Evolutionary conservation across 2,329 filamentous ascomycete species (phyloP).

Genomic region (Epichloe baconii): DNA sequence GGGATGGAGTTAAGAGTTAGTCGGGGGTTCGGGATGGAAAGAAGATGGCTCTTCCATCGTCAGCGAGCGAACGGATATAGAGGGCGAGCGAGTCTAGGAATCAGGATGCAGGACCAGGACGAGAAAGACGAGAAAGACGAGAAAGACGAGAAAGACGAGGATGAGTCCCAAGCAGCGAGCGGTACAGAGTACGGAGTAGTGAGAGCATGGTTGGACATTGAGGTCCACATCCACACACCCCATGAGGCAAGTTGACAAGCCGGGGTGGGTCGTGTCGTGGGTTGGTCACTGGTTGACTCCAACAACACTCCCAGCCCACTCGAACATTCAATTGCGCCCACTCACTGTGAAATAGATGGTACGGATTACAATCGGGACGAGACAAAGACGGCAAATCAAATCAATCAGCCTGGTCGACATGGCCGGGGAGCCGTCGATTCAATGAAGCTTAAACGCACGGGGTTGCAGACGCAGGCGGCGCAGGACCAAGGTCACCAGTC

Average conservation of each 20-base stretch:
- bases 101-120: not conserved
- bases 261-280: not conserved
- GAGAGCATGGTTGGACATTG: not conserved
- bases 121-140: not conserved
- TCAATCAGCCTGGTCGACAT: no score
- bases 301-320: not conserved
- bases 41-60: constrained; percentile 6
- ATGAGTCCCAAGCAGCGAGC: not conserved
- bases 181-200: not conserved
- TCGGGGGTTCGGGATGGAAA: not conserved
- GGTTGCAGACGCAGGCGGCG: no score
- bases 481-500: not conserved
- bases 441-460: no score
- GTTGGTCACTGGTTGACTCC: no score
- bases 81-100: not conserved
- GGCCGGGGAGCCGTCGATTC: no score
- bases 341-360: no score
- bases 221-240: not conserved
- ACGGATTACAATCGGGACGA: no score
- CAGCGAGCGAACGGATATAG: not conserved
- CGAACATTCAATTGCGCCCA: not conserved
- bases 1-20: not conserved
- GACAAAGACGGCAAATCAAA: no score
- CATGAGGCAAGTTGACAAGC: constrained; percentile 7
- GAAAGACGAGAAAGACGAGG: not conserved